A percentile compares a stretch with the other conserved stretches of the same genome.
phyloP scores from a whole-genome alignment of 192 early-diverging fungal species.

The Coemansia sp. region DNA sequence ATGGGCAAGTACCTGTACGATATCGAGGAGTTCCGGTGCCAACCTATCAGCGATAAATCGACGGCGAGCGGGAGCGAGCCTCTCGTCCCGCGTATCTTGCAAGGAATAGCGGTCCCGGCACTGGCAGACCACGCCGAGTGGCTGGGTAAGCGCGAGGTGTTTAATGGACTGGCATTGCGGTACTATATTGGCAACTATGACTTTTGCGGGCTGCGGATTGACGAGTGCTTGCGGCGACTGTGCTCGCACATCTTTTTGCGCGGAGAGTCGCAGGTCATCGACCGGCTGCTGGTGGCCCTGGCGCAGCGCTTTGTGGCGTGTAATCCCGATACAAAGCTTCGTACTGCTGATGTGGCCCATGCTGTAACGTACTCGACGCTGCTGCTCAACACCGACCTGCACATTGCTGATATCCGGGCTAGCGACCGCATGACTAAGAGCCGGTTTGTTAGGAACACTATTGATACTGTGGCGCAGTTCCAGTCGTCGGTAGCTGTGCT shows the following conservation, averaged over 20 bases:
- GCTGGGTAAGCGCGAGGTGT: conserved; percentile 59
- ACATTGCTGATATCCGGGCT: conserved; percentile 73
- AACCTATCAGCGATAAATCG: conserved; percentile 5
- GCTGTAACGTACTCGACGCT: conserved; percentile 84
- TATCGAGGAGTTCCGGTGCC: conserved; percentile 41
- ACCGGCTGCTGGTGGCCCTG: conserved; percentile 85
- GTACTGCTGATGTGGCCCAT: conserved; percentile 76
- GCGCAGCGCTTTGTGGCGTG: conserved; percentile 82
- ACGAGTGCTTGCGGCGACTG: conserved; percentile 78
- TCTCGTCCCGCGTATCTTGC: conserved; percentile 24
- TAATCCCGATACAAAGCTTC: conserved; percentile 64
- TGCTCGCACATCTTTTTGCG: conserved; percentile 80
- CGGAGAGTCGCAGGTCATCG: conserved; percentile 93
- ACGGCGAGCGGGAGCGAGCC: conserved; percentile 21
- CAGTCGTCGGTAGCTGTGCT: conserved; percentile 17
- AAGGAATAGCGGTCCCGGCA: conserved; percentile 37
- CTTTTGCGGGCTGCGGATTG: conserved; percentile 69
- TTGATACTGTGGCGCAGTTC: conserved; percentile 58
- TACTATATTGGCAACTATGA: conserved; percentile 84
- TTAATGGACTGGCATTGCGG: conserved; percentile 61
- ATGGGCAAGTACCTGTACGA: conserved; percentile 56
- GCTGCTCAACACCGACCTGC: conserved; percentile 91
- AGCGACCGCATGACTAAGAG: conserved; percentile 74
- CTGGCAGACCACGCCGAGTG: conserved; percentile 53
- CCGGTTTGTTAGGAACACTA: conserved; percentile 74